These are phyloP conservation scores for Arctium minus DNA, from an alignment of 129 eudicot genomes.

Conservation along the genomic window DNA sequence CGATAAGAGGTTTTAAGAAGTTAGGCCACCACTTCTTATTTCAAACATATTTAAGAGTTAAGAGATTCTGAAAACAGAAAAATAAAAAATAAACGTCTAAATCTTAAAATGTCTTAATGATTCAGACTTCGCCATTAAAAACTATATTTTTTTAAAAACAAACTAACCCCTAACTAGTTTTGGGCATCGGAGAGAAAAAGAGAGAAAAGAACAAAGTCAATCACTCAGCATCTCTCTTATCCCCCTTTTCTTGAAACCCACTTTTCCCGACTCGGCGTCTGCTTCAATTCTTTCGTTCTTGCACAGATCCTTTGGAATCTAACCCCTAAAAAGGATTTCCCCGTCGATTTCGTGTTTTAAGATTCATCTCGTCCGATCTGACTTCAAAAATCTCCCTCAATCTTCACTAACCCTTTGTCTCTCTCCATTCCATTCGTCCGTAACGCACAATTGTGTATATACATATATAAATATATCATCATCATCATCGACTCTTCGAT, in stretches of 20 bases:
- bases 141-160: too few relatives aligned
- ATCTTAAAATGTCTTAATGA: too few relatives aligned
- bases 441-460: background rate
- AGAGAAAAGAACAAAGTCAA: background rate
- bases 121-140: too few relatives aligned
- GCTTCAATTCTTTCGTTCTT: background rate
- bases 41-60: too few relatives aligned
- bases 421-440: background rate
- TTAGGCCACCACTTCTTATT: too few relatives aligned
- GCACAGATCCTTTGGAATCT: constrained; percentile 10
- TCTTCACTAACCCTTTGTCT: background rate
- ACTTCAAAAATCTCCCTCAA: background rate
- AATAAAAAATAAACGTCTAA: too few relatives aligned
- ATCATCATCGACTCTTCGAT: background rate
- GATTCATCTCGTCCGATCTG: background rate
- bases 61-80: too few relatives aligned
- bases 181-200: background rate
- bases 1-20: too few relatives aligned
- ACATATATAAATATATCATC: background rate
- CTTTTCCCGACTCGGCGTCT: background rate
- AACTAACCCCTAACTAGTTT: too few relatives aligned
- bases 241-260: constrained; percentile 1
- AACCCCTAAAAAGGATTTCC: background rate
- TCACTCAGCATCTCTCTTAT: background rate
- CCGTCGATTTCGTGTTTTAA: background rate